Evolutionary conservation across 148 eudicot genomes (phyloP).

Genomic region (Simmondsia chinensis): DNA sequence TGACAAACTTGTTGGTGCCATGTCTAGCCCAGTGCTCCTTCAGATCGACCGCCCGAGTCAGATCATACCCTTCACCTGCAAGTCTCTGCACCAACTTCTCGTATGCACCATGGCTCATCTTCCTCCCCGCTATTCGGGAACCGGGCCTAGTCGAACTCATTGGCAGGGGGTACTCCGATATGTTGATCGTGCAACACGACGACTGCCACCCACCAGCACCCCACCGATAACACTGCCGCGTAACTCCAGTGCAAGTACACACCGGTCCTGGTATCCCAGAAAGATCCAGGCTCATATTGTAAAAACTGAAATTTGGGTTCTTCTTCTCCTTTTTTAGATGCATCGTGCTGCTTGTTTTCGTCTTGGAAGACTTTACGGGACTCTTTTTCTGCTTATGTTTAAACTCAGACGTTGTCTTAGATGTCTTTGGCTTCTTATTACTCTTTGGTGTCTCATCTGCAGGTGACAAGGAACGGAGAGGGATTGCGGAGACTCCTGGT

Average conservation of each 20-base stretch:
- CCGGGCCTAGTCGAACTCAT: constrained; percentile 44
- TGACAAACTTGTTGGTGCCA: constrained; percentile 64
- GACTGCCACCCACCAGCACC: constrained; percentile 75
- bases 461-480: constrained; percentile 25
- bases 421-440: constrained; percentile 26
- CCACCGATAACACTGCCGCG: constrained; percentile 46
- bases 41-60: constrained; percentile 46
- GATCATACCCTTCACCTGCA: constrained; percentile 45
- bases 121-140: constrained; percentile 44
- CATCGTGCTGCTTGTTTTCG: constrained; percentile 6
- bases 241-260: constrained; percentile 59
- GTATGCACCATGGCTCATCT: constrained; percentile 61
- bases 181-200: constrained; percentile 42
- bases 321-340: constrained; percentile 30
- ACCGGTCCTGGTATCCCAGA: constrained; percentile 41
- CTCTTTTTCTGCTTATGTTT: constrained; percentile 26
- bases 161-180: constrained; percentile 65
- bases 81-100: constrained; percentile 48
- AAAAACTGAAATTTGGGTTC: constrained; percentile 15
- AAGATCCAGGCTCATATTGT: constrained; percentile 28
- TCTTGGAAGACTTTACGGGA: constrained; percentile 21
- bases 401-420: constrained; percentile 14
- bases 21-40: constrained; percentile 66
- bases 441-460: constrained; percentile 14
- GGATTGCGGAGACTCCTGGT: constrained; percentile 24